Evolutionary conservation across 768 basidiomycete species (phyloP), one percentile per base, ranked within the genome.

Genomic region (Mycena kentingensis): DNA sequence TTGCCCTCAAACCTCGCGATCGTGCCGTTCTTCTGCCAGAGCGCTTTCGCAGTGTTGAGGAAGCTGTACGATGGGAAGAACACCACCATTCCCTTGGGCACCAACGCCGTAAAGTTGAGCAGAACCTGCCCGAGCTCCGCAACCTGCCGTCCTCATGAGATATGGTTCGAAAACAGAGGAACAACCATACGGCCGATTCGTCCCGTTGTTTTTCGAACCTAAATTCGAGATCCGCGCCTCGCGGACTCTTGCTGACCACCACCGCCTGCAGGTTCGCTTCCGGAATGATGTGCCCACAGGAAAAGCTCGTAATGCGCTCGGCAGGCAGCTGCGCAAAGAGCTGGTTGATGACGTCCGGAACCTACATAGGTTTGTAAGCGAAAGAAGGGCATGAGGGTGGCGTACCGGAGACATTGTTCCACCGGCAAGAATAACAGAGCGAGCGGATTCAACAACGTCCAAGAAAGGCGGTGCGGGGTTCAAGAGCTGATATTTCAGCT

Each of bases 391-490:
- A 32, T n/a, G 11, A 44, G 24, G 19, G n/a, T 51, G 38, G 62
- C 72, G 47, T 71, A 97, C 93, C n/a, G 96, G 96, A 6, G 93
- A 93, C 97, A 99, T 98, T 0, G 96, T 99, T 4, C 96, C 96
- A 8, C 96, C 96, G 7, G 97, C 96, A 32, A 99, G 75, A 25
- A 98, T 72, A n/a, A 98, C 85, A 3, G 89, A 80, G 31, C 92
- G 75, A 1, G 94, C 92, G 22, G 78, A 75, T 18, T 93, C 84
- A 1, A 92, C 82, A 5, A 98, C 80, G n/a, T 92, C 88, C 49
- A 78, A 74, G 64, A 98, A 98, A 51, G 85, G 78, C 5, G 90
- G 88, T 1, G 91, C 82, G 2, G 97, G 95, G 63, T 98, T 98
- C 21, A 99, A 79, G 18, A 93, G 83, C 56, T 97, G 90, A 62